Percentiles rank a stretch among this genome's conserved stretches.
phyloP scores from a whole-genome alignment of 2,329 filamentous ascomycete genomes.

The Neoscytalidium dimidiatum region DNA sequence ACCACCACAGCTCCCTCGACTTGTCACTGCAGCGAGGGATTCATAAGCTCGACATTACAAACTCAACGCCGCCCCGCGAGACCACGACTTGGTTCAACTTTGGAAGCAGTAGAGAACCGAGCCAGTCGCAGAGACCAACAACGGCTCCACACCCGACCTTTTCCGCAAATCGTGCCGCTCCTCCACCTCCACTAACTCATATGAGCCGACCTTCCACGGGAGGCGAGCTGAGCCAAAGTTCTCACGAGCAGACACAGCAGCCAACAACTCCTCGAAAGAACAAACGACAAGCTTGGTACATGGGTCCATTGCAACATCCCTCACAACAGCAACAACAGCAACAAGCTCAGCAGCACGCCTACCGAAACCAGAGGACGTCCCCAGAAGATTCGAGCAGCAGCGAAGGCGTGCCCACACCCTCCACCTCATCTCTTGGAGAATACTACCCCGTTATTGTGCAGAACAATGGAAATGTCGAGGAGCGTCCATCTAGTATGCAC shows the following conservation, averaged over 20 bases:
- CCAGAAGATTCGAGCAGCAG: conserved; percentile 59
- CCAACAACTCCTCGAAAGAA: conserved; percentile 58
- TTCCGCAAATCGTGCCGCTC: conserved; percentile 27
- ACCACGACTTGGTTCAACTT: conserved; percentile 34
- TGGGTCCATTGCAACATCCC: conserved; percentile 49
- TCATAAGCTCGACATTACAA: conserved; percentile 65
- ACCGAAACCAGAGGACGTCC: conserved; percentile 50
- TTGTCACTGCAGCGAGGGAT: conserved; percentile 66
- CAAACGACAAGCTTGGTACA: conserved; percentile 74
- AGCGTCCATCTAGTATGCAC: conserved; percentile 39
- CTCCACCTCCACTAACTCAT: conserved; percentile 24
- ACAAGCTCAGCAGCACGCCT: conserved; percentile 22
- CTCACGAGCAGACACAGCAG: conserved; percentile 30
- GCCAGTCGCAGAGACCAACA: conserved; percentile 28
- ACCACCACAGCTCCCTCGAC: conserved; percentile 57
- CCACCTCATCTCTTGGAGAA: conserved; percentile 50
- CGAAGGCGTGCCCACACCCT: conserved; percentile 56
- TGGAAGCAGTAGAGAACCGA: conserved; percentile 28
- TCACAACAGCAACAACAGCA: conserved; percentile 21
- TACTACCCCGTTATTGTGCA: conserved; percentile 56
- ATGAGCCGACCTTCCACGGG: conserved; percentile 28
- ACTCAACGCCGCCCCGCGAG: conserved; percentile 39
- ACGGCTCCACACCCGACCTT: conserved; percentile 40
- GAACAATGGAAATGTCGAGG: conserved; percentile 50
- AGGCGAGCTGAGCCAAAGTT: conserved; percentile 39